These are phyloP conservation scores for Seiridium cupressi DNA, from an alignment of 2,329 filamentous ascomycete genomes.

Conservation along the genomic window DNA sequence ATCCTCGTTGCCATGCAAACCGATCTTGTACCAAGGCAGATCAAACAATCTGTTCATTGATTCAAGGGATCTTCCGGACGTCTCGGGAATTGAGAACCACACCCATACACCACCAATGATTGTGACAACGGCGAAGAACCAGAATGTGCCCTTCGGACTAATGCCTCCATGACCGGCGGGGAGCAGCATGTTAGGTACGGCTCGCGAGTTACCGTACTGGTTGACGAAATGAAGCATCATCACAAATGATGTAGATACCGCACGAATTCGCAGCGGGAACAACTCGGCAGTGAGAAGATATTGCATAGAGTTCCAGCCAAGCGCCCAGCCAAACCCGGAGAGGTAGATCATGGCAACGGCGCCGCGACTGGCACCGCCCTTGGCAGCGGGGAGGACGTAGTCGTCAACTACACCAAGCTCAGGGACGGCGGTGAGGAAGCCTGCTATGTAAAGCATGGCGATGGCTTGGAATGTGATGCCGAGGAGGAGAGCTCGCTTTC, in stretches of 20 bases:
- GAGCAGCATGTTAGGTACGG: slow-evolving; percentile 74
- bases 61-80: slow-evolving; percentile 59
- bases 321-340: slow-evolving; percentile 66
- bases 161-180: slow-evolving; percentile 42
- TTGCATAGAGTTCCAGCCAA: slow-evolving; percentile 72
- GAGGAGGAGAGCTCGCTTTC: slow-evolving; percentile 63
- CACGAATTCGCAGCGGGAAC: slow-evolving; percentile 72
- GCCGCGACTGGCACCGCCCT: slow-evolving; percentile 59
- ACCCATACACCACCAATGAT: slow-evolving; percentile 66
- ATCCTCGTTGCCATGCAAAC: slow-evolving; percentile 52
- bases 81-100: slow-evolving; percentile 69
- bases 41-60: slow-evolving; percentile 69
- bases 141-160: slow-evolving; percentile 67
- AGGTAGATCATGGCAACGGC: slow-evolving; percentile 75
- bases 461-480: slow-evolving; percentile 64
- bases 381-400: slow-evolving; percentile 42
- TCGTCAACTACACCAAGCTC: slow-evolving; percentile 47
- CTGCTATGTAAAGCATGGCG: slow-evolving; percentile 61
- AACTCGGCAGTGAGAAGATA: slow-evolving; percentile 77
- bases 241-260: slow-evolving; percentile 66
- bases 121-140: slow-evolving; percentile 68
- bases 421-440: slow-evolving; percentile 63
- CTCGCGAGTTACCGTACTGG: slow-evolving; percentile 74
- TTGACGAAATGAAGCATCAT: slow-evolving; percentile 81
- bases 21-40: slow-evolving; percentile 74